Percentiles rank a stretch among this genome's conserved stretches.
These are phyloP conservation scores for Glycine latifolia DNA, from an alignment of 306 rosid genomes.

Conservation along the genomic window DNA sequence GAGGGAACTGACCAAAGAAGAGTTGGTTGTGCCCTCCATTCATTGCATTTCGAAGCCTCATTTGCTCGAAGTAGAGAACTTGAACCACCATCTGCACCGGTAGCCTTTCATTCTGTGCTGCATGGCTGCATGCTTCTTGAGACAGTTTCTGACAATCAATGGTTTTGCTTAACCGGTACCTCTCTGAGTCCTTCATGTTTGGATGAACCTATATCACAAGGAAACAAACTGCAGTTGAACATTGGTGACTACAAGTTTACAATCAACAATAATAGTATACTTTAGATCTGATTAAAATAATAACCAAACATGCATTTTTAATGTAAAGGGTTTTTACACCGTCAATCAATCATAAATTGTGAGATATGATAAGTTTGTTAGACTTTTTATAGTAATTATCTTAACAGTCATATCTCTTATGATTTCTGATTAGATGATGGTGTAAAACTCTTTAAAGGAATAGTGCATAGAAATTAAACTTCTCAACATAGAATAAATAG, in stretches of 20 bases:
- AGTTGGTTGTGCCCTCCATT: constrained; percentile 85
- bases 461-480: not conserved
- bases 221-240: not conserved
- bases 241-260: not conserved
- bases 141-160: constrained; percentile 89
- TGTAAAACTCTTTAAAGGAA: not conserved
- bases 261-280: not conserved
- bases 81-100: constrained; percentile 98
- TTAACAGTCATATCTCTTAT: not conserved
- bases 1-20: constrained; percentile 89
- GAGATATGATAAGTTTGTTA: not conserved
- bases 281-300: not conserved
- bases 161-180: constrained; percentile 89
- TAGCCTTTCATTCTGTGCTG: constrained; percentile 94
- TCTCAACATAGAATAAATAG: not conserved
- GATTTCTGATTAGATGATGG: not conserved
- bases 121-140: constrained; percentile 98
- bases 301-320: not conserved
- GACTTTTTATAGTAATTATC: not conserved
- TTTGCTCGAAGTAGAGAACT: constrained; percentile 96
- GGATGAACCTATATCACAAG: constrained; percentile 73
- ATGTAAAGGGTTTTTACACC: too few relatives aligned
- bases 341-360: too few relatives aligned
- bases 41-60: constrained; percentile 92
- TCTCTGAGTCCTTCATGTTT: constrained; percentile 85